These are phyloP conservation scores for Vigna trinervia DNA, from an alignment of 306 rosid genomes.

Conservation along the genomic window DNA sequence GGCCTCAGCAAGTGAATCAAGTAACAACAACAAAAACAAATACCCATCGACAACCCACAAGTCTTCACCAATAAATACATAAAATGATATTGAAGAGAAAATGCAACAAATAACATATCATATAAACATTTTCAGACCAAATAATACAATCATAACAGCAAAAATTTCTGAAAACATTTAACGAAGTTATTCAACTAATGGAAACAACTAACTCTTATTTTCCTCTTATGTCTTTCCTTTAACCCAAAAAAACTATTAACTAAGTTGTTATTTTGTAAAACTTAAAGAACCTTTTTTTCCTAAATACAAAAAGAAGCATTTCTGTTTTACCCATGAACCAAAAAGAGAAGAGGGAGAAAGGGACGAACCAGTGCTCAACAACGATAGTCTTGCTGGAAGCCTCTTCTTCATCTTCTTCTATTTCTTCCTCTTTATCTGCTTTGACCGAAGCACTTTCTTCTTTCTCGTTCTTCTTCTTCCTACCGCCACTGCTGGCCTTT, in stretches of 20 bases:
- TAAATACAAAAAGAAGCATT: neutral
- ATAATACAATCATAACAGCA: neutral
- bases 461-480: neutral
- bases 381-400: conserved; percentile 25
- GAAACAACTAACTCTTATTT: no score
- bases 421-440: neutral
- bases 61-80: no score
- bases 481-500: neutral
- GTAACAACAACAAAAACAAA: neutral
- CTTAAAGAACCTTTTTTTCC: no score
- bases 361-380: conserved; percentile 47
- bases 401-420: neutral
- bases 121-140: neutral
- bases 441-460: neutral
- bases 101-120: no score
- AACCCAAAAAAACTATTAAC: neutral
- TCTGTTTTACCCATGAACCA: neutral
- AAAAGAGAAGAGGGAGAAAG: neutral
- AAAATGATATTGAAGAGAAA: no score
- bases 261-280: no score
- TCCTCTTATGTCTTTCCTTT: neutral
- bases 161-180: neutral
- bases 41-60: no score
- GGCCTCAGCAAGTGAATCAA: neutral
- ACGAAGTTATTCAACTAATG: no score